Evolutionary conservation across 768 basidiomycete genomes (phyloP), one percentile per base, ranked within the genome.

Genomic region (Chalciporus chontae): DNA sequence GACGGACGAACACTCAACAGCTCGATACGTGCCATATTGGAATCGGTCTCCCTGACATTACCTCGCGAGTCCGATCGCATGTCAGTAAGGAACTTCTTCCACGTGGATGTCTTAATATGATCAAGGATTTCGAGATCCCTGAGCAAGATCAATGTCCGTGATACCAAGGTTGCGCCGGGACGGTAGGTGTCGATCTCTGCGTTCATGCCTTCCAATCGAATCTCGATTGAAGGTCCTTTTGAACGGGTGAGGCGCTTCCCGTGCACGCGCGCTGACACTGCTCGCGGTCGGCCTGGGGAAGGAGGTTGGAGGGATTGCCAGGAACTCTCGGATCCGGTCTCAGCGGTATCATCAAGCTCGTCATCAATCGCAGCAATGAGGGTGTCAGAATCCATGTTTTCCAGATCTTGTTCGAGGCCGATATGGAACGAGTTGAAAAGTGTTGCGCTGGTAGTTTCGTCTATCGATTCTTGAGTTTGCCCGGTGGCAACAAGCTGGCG

Each of bases 31-130:
- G 91, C 84, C 95, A 99, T 98, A 60, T 90, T 82, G 5, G 93
- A 94, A 43, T 82, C 90, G 5, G 90, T 93, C 70, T 96, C 93
- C 29, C 94, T 80, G 11, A 94, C 72, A 62, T 94, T 90, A 0
- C 95, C 95, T 48, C 81, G 80, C 14, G 89, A 84, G 69, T 95
- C 93, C 7, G 87, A 77, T 34, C 87, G 80, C 63, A 96, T 75
- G 47, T 83, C 82, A 4, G 93, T 94, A 51, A 99, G 71, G 66
- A 99, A 98, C 66, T 95, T 98, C 71, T 85, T 89, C 96, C 96
- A 99, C 0, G 96, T 97, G 8, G 94, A 97, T 0, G 94, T 94
- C 73, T 90, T 94, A 75, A 99, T 93, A 63, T 96, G 94, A 66
- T 99, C 96, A 44, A 98, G 72, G 51, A 98, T 96, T 68, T 96